phyloP scores from a whole-genome alignment of 2,329 filamentous ascomycete genomes.

The Ophiostoma sp. region DNA sequence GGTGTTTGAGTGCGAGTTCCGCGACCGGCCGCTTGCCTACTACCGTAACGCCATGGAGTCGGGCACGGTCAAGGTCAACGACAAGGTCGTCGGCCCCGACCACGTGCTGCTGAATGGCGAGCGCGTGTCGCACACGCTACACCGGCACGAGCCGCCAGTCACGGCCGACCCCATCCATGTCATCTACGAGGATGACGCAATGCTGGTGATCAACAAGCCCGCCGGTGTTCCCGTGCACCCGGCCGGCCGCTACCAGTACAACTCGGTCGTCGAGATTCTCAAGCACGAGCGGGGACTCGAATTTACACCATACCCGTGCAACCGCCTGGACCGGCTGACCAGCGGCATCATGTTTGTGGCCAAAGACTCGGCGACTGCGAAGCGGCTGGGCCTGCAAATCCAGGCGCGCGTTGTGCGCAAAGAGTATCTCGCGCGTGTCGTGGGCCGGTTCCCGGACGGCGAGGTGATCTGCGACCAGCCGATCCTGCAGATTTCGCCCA shows the following conservation, averaged over 20 bases:
- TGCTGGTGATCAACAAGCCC: constrained; percentile 96
- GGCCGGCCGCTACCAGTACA: constrained; percentile 91
- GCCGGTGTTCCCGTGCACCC: constrained; percentile 92
- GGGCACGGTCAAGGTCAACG: constrained; percentile 76
- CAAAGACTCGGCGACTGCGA: constrained; percentile 75
- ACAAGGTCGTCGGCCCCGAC: constrained; percentile 59
- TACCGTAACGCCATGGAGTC: constrained; percentile 78
- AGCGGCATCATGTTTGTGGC: constrained; percentile 98
- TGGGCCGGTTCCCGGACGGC: constrained; percentile 84
- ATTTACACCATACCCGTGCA: constrained; percentile 66
- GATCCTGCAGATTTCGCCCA: constrained; percentile 88
- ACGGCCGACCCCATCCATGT: constrained; percentile 72
- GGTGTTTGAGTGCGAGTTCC: constrained; percentile 86
- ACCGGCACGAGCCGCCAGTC: constrained; percentile 92
- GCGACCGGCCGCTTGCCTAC: constrained; percentile 79
- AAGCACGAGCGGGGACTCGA: constrained; percentile 60
- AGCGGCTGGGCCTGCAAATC: constrained; percentile 70
- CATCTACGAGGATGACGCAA: constrained; percentile 84
- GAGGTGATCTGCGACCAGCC: constrained; percentile 90
- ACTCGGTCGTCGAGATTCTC: constrained; percentile 91
- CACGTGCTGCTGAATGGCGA: constrained; percentile 82
- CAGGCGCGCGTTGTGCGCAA: constrained; percentile 78
- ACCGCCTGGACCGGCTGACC: constrained; percentile 87
- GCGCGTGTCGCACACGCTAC: constrained; percentile 84
- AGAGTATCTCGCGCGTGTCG: constrained; percentile 89